These are phyloP conservation scores for Trichopus zeylanicus DNA, from an alignment of 116 monocot genomes.

Conservation along the genomic window DNA sequence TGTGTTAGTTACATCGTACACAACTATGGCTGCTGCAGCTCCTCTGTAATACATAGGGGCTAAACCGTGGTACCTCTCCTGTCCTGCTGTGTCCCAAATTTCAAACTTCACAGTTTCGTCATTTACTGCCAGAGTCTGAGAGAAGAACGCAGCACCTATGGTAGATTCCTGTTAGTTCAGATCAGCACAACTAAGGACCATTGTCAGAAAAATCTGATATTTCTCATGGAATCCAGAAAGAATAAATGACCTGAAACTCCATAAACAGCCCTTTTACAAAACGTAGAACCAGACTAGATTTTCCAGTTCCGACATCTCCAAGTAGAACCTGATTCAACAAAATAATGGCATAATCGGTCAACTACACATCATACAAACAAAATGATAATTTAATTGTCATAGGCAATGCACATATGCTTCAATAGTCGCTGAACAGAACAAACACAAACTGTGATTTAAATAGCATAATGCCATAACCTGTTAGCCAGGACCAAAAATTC, in stretches of 20 bases:
- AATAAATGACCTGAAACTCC: background rate
- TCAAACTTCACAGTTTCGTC: constrained; percentile 1
- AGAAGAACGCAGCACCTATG: background rate
- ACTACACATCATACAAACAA: too few relatives aligned
- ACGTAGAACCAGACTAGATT: background rate
- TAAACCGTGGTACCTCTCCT: background rate
- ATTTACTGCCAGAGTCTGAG: background rate
- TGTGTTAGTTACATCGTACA: background rate
- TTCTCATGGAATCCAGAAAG: background rate
- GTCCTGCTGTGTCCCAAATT: background rate
- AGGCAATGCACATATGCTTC: too few relatives aligned
- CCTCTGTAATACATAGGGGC: too few relatives aligned
- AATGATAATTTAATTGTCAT: too few relatives aligned
- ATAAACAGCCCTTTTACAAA: background rate
- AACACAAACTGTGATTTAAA: too few relatives aligned
- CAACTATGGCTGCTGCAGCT: background rate
- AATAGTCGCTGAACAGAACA: too few relatives aligned
- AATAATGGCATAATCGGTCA: too few relatives aligned
- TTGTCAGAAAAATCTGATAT: background rate
- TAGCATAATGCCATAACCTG: too few relatives aligned
- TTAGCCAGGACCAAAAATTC: too few relatives aligned
- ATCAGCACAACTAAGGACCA: background rate
- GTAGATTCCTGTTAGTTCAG: background rate
- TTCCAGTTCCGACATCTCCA: background rate
- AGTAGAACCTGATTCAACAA: too few relatives aligned